Conservation (phyloP, 1,284 basidiomycete genomes). For the Peniophora sp. region DNA sequence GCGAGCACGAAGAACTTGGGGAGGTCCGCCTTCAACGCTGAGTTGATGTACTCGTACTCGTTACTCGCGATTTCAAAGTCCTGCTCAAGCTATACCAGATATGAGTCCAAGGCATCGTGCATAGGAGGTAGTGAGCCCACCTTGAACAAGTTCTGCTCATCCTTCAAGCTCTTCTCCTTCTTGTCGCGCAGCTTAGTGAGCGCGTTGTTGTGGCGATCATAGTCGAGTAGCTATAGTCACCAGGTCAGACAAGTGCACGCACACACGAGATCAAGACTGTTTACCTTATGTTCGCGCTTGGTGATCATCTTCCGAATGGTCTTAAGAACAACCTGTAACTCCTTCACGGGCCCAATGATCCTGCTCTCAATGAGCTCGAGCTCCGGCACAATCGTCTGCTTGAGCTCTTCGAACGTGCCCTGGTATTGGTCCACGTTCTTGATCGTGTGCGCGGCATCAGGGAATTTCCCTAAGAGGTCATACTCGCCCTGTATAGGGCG, state of each 20-base stretch:
- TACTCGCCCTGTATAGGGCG: slow-evolving; percentile 79
- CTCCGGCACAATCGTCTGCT: slow-evolving; percentile 77
- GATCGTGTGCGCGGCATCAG: slow-evolving; percentile 74
- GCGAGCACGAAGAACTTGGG: slow-evolving; percentile 86
- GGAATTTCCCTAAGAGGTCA: slow-evolving; percentile 73
- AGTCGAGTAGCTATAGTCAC: slow-evolving; percentile 71
- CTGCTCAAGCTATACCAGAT: slow-evolving; percentile 89
- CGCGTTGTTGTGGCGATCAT: slow-evolving; percentile 94
- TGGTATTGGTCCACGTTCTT: slow-evolving; percentile 70
- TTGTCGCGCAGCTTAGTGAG: slow-evolving; percentile 94
- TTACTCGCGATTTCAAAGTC: slow-evolving; percentile 92
- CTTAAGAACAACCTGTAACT: slow-evolving; percentile 84
- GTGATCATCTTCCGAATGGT: slow-evolving; percentile 88
- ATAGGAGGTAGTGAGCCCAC: slow-evolving; percentile 43
- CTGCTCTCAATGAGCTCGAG: slow-evolving; percentile 92
- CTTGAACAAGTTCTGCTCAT: slow-evolving; percentile 95
- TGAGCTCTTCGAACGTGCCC: slow-evolving; percentile 77
- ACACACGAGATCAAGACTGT: slow-evolving; percentile 9
- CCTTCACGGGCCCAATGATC: slow-evolving; percentile 82
- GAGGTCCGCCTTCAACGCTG: slow-evolving; percentile 85
- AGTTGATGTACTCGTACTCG: slow-evolving; percentile 98
- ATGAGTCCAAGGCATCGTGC: too few relatives aligned
- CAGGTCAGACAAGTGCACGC: background rate
- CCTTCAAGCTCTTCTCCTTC: slow-evolving; percentile 89
- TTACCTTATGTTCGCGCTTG: slow-evolving; percentile 96